A percentile compares a stretch with the other conserved stretches of the same genome.
Evolutionary conservation across 192 early-diverging fungal species (phyloP).

Genomic region (Coemansia sp.): DNA sequence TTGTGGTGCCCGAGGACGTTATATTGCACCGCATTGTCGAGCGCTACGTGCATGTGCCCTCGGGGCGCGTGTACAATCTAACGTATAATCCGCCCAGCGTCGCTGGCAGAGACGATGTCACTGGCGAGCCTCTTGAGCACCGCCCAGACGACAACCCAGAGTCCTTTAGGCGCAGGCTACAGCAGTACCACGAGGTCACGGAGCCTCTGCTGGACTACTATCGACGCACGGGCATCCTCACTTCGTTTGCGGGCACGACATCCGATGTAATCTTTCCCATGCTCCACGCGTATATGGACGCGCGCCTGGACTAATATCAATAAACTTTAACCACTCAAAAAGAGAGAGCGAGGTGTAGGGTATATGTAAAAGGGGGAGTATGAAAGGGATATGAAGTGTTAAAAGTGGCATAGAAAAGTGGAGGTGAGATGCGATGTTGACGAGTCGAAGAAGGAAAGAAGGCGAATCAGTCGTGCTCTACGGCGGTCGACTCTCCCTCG

Average conservation of each 20-base stretch:
- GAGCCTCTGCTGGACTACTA: constrained; percentile 89
- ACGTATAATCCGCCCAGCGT: constrained; percentile 88
- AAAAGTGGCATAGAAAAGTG: not conserved
- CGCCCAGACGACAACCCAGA: constrained; percentile 87
- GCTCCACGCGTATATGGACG: constrained; percentile 55
- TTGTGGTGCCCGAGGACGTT: constrained; percentile 87
- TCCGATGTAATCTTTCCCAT: constrained; percentile 93
- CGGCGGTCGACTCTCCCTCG: constrained; percentile 46
- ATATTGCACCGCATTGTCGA: constrained; percentile 90
- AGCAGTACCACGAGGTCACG: constrained; percentile 75
- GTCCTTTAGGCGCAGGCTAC: constrained; percentile 73
- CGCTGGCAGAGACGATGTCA: constrained; percentile 81
- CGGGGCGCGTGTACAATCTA: constrained; percentile 92
- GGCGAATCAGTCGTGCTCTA: constrained; percentile 41
- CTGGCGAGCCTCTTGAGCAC: constrained; percentile 87
- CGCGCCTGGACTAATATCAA: constrained; percentile 29
- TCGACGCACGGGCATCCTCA: constrained; percentile 58
- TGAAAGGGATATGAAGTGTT: not conserved
- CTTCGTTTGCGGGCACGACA: constrained; percentile 71
- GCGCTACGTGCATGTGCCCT: constrained; percentile 90
- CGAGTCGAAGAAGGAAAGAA: not conserved
- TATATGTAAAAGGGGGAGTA: not conserved
- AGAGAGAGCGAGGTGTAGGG: not conserved
- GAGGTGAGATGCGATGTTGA: not conserved
- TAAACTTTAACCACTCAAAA: not conserved